A percentile compares a stretch with the other conserved stretches of the same genome.
phyloP scores from a whole-genome alignment of 1,284 basidiomycete species.

The Waitea zeae region DNA sequence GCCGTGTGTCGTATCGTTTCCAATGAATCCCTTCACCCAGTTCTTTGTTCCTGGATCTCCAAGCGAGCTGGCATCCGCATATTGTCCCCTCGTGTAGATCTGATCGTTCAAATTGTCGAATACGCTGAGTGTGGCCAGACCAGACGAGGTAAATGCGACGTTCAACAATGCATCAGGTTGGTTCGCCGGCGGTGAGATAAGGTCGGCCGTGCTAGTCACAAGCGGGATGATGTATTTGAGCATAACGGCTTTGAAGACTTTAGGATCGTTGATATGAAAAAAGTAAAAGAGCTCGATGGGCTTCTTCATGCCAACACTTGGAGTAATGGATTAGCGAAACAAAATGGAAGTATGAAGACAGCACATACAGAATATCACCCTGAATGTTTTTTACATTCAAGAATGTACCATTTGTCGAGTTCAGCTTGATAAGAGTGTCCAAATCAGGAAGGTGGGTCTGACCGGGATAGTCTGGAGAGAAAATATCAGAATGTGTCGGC shows the following conservation, averaged over 20 bases:
- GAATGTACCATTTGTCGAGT: background rate
- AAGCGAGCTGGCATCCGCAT: constrained; percentile 12
- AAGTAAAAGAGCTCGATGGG: constrained; percentile 16
- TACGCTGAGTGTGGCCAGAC: constrained; percentile 16
- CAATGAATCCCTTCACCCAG: constrained; percentile 19
- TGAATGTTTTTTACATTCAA: constrained; percentile 8
- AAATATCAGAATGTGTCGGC: too few species aligned
- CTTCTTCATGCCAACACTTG: constrained; percentile 15
- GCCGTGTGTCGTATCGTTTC: constrained; percentile 16
- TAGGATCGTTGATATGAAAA: constrained; percentile 13
- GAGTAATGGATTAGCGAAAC: background rate
- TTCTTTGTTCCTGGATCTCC: constrained; percentile 13
- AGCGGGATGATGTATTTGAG: constrained; percentile 14
- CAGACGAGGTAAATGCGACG: constrained; percentile 16
- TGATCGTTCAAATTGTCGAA: constrained; percentile 16
- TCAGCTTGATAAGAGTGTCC: background rate
- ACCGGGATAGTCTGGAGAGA: background rate
- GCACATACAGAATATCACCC: constrained; percentile 9
- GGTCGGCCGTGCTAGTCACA: constrained; percentile 16
- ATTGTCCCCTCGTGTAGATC: constrained; percentile 16
- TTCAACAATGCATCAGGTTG: constrained; percentile 15
- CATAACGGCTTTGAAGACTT: constrained; percentile 11
- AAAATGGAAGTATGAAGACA: background rate
- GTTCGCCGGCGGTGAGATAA: constrained; percentile 10
- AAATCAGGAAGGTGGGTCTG: background rate